These are phyloP conservation scores for Prillingera fragicola DNA, from an alignment of 1,284 basidiomycete species.

Conservation along the genomic window DNA sequence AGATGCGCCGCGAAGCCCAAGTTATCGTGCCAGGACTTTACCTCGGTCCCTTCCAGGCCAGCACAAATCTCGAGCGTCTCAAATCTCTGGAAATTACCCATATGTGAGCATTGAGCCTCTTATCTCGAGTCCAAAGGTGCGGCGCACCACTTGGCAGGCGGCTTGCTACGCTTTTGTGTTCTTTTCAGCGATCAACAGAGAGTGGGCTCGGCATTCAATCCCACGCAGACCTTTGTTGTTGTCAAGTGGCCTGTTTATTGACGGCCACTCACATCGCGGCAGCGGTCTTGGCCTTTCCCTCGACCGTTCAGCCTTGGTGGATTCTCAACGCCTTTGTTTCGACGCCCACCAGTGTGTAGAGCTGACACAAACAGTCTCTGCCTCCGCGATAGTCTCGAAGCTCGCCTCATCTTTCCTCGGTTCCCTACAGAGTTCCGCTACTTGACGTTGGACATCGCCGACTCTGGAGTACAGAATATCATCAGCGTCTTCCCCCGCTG, in stretches of 20 bases:
- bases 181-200: no score
- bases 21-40: conserved; percentile 78
- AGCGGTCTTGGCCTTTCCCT: neutral
- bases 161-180: no score
- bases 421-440: conserved; percentile 77
- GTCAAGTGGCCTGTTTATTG: no score
- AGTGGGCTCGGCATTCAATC: no score
- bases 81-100: conserved; percentile 68
- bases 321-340: conserved; percentile 29
- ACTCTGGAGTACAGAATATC: conserved; percentile 77
- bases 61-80: conserved; percentile 68
- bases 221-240: no score
- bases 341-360: neutral
- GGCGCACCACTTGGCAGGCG: no score
- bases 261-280: no score
- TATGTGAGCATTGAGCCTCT: no score
- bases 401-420: conserved; percentile 76
- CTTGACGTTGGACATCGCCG: conserved; percentile 76
- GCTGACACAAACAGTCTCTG: conserved; percentile 58
- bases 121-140: no score
- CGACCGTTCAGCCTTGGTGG: conserved; percentile 37
- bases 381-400: conserved; percentile 78
- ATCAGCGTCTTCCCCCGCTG: conserved; percentile 65
- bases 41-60: conserved; percentile 82
- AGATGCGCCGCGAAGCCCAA: conserved; percentile 90